phyloP scores from a whole-genome alignment of 192 early-diverging fungal genomes.

The Coemansia sp. region DNA sequence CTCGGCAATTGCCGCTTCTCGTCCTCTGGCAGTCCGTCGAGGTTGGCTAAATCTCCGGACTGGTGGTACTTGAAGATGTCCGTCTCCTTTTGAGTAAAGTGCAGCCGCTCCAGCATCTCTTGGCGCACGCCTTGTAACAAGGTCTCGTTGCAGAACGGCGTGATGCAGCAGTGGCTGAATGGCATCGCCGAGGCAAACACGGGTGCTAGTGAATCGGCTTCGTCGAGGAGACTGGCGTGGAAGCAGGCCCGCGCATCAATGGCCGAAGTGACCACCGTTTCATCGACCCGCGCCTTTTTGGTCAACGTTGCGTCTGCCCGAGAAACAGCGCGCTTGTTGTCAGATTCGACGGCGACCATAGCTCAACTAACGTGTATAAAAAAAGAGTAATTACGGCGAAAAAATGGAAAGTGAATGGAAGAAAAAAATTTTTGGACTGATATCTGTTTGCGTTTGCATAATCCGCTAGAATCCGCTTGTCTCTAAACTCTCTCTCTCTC shows the following conservation, averaged over 20 bases:
- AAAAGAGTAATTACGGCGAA: not conserved
- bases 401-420: not conserved
- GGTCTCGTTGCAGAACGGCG: slow-evolving; percentile 61
- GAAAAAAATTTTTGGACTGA: not conserved
- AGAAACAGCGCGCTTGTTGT: slow-evolving; percentile 13
- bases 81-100: slow-evolving; percentile 83
- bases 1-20: slow-evolving; percentile 62
- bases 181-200: slow-evolving; percentile 54
- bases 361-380: too few relatives aligned
- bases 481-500: not conserved
- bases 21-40: slow-evolving; percentile 68
- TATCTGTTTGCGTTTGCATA: not conserved
- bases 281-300: slow-evolving; percentile 13
- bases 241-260: slow-evolving; percentile 28
- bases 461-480: not conserved
- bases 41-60: slow-evolving; percentile 81
- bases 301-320: not conserved
- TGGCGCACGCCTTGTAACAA: slow-evolving; percentile 65
- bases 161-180: slow-evolving; percentile 68
- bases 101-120: slow-evolving; percentile 65
- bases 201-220: slow-evolving; percentile 11
- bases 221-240: slow-evolving; percentile 29
- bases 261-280: not conserved
- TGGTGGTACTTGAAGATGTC: slow-evolving; percentile 84
- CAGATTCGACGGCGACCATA: slow-evolving; percentile 4